Base-by-base conservation (phyloP, 192 early-diverging fungal species). In the Paraglomus brasilianum region DNA sequence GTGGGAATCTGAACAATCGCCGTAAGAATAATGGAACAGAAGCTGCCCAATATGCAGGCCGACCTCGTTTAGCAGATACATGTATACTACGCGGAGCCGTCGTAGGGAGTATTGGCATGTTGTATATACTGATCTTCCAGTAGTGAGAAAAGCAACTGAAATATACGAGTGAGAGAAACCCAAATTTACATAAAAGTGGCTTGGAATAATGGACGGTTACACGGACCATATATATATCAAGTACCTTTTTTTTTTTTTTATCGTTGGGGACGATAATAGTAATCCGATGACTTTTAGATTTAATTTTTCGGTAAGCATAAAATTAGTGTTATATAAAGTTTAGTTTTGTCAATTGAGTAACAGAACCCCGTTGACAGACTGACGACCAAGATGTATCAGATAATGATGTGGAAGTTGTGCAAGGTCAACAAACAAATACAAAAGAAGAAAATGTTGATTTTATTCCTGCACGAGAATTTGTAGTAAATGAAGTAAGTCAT, bases 1-100 rank as follows among this genome's bases (percentile, higher is more conserved):
- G 92, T 36, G 81, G 85, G 65, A 87, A 87, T 46, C 80, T 64
- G 60, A 81, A 82, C 17, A 87, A 60, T 70, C 85, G 55, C 60
- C 81, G 68, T 44, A 87, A 66, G 49, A 84, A 80, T 21, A 86
- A 55, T 5, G 85, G 85, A n/a, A 86, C 67, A 24, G 80, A 77
- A 8, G 71, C 60, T 3, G 71, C 30, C 71, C 59, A 55, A 38
- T 55, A 56, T 41, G 39, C 38, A 7, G 48, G 19, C n/a, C 51
- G 14, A n/a, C 63, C 43, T n/a, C 63, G 46, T 42, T 56, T 52
- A 24, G 17, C 17, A 66, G 43, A 15, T 5, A 22, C n/a, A 10
- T 56, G 43, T 5, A 47, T 14, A 72, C 40, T 53, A 8, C 61
- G 62, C 19, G 63, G 63, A 19, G 71, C 17, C 17, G 63, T 66